Conservation (phyloP, 2,329 filamentous ascomycete genomes). For the Trichoderma harzianum region DNA sequence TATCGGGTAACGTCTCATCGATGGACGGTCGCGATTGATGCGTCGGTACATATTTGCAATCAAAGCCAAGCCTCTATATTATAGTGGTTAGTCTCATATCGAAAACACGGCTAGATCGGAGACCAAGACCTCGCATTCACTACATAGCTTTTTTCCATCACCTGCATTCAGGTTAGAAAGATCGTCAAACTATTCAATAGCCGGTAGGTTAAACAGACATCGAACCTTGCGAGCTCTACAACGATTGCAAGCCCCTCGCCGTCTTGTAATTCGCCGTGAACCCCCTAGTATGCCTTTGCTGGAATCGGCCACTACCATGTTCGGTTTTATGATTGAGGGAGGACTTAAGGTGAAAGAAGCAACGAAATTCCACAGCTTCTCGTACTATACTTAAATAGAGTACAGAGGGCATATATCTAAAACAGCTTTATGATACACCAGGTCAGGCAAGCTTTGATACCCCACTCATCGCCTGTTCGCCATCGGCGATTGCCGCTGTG, state of each 20-base stretch:
- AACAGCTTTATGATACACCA: not conserved
- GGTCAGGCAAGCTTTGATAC: not conserved
- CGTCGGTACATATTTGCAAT: not conserved
- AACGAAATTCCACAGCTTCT: fast-evolving
- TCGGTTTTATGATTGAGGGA: not conserved
- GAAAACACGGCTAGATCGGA: not conserved
- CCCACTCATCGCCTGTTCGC: not conserved
- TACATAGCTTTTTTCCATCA: not conserved
- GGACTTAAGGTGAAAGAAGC: not conserved
- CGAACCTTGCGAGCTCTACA: not conserved
- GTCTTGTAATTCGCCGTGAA: not conserved
- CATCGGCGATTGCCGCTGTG: not conserved
- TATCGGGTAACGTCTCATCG: not conserved
- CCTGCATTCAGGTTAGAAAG: not conserved
- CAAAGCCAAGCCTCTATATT: not conserved
- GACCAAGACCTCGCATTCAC: not conserved
- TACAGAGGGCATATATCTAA: not conserved
- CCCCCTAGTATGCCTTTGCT: not conserved
- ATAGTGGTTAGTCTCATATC: not conserved
- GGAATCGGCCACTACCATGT: not conserved
- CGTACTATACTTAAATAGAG: not conserved
- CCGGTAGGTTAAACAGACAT: not conserved
- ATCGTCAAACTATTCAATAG: not conserved
- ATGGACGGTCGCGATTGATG: not conserved
- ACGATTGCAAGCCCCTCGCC: not conserved